Conservation (phyloP, 2,329 filamentous ascomycete species). For the Colletotrichum nymphaeae region DNA sequence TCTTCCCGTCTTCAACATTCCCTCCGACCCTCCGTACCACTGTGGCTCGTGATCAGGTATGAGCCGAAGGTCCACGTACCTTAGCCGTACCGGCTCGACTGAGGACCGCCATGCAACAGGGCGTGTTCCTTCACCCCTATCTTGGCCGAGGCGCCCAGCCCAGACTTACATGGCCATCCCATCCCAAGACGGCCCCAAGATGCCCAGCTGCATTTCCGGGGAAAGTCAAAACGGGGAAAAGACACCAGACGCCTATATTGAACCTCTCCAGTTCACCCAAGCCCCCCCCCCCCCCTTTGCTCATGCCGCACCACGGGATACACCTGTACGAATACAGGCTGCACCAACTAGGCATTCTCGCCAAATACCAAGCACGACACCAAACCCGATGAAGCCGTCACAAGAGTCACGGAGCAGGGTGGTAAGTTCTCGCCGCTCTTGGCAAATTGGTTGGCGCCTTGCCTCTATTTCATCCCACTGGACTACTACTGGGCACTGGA, state of each 20-base stretch:
- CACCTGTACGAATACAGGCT: not conserved
- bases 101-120: not conserved
- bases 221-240: not conserved
- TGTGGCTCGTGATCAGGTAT: not conserved
- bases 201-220: not conserved
- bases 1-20: constrained; percentile 1
- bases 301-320: constrained; percentile 1
- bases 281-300: not conserved
- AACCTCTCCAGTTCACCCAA: not conserved
- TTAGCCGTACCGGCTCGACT: too few species aligned
- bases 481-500: constrained; percentile 6
- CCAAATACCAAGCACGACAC: constrained; percentile 13
- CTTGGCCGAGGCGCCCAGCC: not conserved
- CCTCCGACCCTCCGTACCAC: not conserved
- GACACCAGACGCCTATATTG: not conserved
- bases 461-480: constrained; percentile 13
- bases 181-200: not conserved
- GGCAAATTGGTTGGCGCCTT: constrained; percentile 22
- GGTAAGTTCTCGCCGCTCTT: constrained; percentile 24
- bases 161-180: not conserved
- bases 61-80: too few species aligned
- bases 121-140: not conserved
- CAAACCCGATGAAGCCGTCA: constrained; percentile 18
- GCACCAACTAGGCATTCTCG: not conserved
- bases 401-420: constrained; percentile 23